phyloP scores from a whole-genome alignment of 805 yeast genomes.

The Myxozyma monticola region DNA sequence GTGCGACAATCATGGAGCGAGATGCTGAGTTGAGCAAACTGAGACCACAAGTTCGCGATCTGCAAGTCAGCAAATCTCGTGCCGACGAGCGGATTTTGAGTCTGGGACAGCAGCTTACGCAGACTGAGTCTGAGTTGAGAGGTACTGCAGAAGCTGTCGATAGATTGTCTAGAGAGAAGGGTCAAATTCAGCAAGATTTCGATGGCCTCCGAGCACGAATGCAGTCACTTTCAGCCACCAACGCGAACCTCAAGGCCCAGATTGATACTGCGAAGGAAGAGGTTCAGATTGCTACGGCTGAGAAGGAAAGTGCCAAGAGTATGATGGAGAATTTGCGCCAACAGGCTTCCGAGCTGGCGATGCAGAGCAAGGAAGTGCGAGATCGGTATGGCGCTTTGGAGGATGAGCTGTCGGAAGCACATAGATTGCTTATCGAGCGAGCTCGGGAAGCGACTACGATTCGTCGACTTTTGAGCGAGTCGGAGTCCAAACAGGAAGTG shows the following conservation, averaged over 20 bases:
- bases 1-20: constrained; percentile 19
- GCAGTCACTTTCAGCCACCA: constrained; percentile 43
- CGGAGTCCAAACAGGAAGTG: constrained; percentile 57
- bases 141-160: constrained; percentile 13
- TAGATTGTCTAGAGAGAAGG: constrained; percentile 44
- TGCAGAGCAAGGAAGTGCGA: constrained; percentile 66
- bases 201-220: constrained; percentile 45
- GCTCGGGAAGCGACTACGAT: constrained; percentile 74
- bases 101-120: constrained; percentile 36
- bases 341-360: constrained; percentile 69
- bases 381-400: constrained; percentile 64
- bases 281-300: constrained; percentile 36
- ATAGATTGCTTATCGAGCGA: constrained; percentile 73
- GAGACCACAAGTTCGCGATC: constrained; percentile 23
- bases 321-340: constrained; percentile 52
- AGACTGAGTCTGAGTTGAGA: constrained; percentile 19
- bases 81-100: constrained; percentile 30
- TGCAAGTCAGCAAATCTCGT: constrained; percentile 11
- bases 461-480: constrained; percentile 65
- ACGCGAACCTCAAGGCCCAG: constrained; percentile 46
- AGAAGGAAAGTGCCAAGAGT: constrained; percentile 43
- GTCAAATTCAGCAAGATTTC: constrained; percentile 33
- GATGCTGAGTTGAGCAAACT: constrained; percentile 22
- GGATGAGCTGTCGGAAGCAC: constrained; percentile 78
- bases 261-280: constrained; percentile 44